A percentile compares a stretch with the other conserved stretches of the same genome.
These are phyloP conservation scores for Brasenia schreberi DNA, from an alignment of 164 flowering plant genomes.

Conservation along the genomic window DNA sequence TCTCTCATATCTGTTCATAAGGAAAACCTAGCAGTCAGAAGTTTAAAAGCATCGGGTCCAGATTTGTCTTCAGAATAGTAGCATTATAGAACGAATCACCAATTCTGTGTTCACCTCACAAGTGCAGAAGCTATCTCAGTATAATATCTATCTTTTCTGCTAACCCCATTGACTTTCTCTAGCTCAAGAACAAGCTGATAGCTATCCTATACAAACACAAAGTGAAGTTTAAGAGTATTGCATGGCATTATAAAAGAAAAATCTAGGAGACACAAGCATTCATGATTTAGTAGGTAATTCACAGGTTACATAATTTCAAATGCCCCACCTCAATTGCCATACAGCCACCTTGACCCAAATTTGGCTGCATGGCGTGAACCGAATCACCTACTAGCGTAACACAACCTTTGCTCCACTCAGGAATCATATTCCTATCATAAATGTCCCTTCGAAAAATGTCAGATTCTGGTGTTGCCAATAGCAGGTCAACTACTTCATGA, in stretches of 20 bases:
- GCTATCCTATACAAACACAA: conserved; percentile 14
- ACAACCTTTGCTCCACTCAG: conserved; percentile 17
- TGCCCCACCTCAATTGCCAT: conserved; percentile 28
- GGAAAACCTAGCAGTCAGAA: neutral
- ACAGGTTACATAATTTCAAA: neutral
- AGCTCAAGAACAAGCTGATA: conserved; percentile 23
- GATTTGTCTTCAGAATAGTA: too few species aligned
- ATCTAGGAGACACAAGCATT: neutral
- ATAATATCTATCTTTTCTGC: conserved; percentile 1
- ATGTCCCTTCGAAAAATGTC: conserved; percentile 17
- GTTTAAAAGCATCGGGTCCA: neutral
- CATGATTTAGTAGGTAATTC: neutral
- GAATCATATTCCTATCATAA: conserved; percentile 18
- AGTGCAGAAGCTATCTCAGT: conserved; percentile 16
- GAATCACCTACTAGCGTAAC: conserved; percentile 29
- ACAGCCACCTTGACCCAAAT: conserved; percentile 35
- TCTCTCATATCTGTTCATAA: conserved; percentile 18
- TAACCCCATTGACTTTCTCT: conserved; percentile 8
- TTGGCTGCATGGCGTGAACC: conserved; percentile 30
- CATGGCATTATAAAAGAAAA: neutral
- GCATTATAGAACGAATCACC: neutral
- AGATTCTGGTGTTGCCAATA: conserved; percentile 17
- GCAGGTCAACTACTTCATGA: conserved; percentile 13
- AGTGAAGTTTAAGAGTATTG: neutral
- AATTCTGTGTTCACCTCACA: conserved; percentile 10